These are phyloP conservation scores for Botrytis cinerea DNA, from an alignment of 2,329 filamentous ascomycete species.

Conservation along the genomic window DNA sequence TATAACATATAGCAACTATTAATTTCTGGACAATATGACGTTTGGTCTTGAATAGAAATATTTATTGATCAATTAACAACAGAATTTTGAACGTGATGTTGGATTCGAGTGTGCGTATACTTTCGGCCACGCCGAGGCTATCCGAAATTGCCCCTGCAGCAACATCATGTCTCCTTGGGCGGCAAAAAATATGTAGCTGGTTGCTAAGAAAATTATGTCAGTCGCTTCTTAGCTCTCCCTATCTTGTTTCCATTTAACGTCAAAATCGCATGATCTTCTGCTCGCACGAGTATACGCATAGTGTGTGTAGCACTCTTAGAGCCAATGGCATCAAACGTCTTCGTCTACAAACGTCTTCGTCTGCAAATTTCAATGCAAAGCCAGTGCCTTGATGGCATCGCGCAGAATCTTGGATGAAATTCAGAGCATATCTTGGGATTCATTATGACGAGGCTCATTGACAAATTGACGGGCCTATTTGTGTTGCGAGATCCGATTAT, in stretches of 20 bases:
- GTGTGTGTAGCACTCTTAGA: neutral
- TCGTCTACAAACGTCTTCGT: neutral
- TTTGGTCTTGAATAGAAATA: neutral
- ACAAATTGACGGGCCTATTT: neutral
- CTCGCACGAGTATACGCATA: neutral
- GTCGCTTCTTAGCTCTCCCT: too few relatives aligned
- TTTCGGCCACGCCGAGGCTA: neutral
- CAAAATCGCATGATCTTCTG: neutral
- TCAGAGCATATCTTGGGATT: neutral
- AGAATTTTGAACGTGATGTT: neutral
- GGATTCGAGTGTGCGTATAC: neutral
- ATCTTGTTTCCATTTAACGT: neutral
- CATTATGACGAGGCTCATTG: neutral
- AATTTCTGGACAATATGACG: neutral
- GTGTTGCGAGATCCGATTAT: neutral
- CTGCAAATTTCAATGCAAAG: neutral
- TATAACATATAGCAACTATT: too few relatives aligned
- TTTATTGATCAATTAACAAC: neutral
- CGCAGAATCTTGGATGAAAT: neutral
- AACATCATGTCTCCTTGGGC: neutral
- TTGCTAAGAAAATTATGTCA: neutral
- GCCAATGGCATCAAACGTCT: neutral
- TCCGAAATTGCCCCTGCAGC: neutral
- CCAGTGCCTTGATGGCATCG: neutral
- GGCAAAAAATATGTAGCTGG: neutral